Evolutionary conservation across 352 stramenopile species (phyloP), one percentile per base, ranked within the genome.

Genomic region (Pythium myriotylum): DNA sequence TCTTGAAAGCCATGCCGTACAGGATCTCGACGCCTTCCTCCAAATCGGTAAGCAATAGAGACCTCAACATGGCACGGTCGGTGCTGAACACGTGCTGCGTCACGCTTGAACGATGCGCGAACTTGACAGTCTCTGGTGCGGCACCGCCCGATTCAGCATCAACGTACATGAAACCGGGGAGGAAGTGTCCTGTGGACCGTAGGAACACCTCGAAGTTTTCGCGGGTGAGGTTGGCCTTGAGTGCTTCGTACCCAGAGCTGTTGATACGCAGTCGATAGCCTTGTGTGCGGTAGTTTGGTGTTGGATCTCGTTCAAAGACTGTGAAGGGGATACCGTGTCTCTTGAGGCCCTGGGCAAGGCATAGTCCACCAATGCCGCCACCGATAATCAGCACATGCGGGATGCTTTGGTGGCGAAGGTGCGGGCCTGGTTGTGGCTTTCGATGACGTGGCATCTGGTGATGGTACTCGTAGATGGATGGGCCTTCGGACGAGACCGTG

Each of bases 261-360:
- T 89, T 76, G 59, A 89, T 84, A 19, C 68, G 77, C 39, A 89
- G 58, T 7, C 79, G 77, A 53, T 86, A 89, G 8, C 79, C 79
- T 23, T 89, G 79, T 9, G 75, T 75, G 2, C 70, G 68, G 42
- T 78, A 83, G 57, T 84, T 85, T 4, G 76, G 69, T 6, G 78
- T 74, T 20, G 76, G 76, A 22, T 89, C 79, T 22, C 77, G 66
- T 33, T 88, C 79, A 45, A 86, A 88, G 26, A 88, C 69, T 1
- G 79, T 89, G 64, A 89, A 86, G 1, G 73, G 75, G 54, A 89
- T 84, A 26, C 75, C 77, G 19, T 70, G 23, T 26, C 79, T 81
- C 48, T 79, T 79, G 54, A 89, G 75, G 0, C 79, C 79, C 54
- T 89, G 77, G 0, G 79, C 79, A 19, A 89, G 73, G 35, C 74